Conservation (phyloP, 2,329 filamentous ascomycete genomes). For the Cadophora malorum region DNA sequence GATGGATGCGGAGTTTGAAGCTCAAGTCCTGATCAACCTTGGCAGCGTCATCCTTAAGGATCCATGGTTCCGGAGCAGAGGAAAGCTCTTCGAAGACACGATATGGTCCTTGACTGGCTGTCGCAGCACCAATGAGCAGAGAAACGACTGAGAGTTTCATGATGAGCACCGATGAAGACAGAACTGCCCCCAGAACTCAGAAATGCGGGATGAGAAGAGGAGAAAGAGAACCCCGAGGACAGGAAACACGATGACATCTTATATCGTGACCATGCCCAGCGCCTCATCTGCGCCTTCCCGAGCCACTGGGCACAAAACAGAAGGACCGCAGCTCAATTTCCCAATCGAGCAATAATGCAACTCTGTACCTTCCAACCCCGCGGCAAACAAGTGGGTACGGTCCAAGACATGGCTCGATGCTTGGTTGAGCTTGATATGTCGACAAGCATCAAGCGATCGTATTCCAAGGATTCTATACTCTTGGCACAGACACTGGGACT, state of each 20-base stretch:
- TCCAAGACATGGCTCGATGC: background rate
- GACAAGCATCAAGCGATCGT: background rate
- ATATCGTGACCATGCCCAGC: background rate
- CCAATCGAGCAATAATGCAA: background rate
- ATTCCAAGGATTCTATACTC: slow-evolving; percentile 2
- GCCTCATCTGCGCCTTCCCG: slow-evolving; percentile 1
- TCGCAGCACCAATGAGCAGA: slow-evolving; percentile 1
- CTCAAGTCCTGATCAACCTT: slow-evolving; percentile 22
- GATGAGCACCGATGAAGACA: background rate
- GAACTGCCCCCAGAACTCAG: background rate
- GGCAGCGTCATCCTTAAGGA: slow-evolving; percentile 10
- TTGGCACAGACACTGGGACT: background rate
- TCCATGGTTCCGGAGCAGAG: slow-evolving; percentile 26
- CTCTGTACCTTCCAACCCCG: background rate
- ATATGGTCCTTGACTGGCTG: slow-evolving; percentile 15
- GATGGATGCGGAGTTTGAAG: slow-evolving; percentile 40
- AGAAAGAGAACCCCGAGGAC: background rate
- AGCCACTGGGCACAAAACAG: background rate
- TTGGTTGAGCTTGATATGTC: slow-evolving; percentile 3
- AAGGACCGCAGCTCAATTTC: background rate
- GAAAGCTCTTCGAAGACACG: slow-evolving; percentile 28
- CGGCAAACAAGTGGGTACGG: background rate
- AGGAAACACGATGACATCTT: background rate
- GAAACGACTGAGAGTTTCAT: slow-evolving; percentile 11
- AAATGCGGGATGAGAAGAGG: background rate